Percentiles rank a stretch among this genome's conserved stretches.
Conservation (phyloP, 1,284 basidiomycete species). For the Anthracocystis panici-leucophaei region DNA sequence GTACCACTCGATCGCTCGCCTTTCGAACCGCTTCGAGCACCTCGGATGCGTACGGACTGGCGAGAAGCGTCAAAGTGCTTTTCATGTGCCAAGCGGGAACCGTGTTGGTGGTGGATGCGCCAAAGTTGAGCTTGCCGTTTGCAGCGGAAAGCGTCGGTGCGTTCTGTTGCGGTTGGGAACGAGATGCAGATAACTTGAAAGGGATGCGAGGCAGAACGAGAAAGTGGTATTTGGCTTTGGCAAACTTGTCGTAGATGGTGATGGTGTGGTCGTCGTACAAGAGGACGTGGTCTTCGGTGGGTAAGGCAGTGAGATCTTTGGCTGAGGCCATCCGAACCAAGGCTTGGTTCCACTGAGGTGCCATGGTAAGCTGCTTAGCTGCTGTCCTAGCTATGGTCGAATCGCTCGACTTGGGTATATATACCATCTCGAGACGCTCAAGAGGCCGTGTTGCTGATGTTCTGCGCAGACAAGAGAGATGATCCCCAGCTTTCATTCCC, state of each 20-base stretch:
- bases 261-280: conserved; percentile 76
- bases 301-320: conserved; percentile 20
- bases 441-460: not conserved
- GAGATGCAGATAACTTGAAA: conserved; percentile 14
- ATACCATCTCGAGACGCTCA: conserved; percentile 5
- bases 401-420: not conserved
- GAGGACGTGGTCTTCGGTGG: conserved; percentile 74
- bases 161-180: not conserved
- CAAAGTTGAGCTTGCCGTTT: conserved; percentile 52
- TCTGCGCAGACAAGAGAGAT: no score
- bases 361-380: conserved; percentile 10
- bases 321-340: conserved; percentile 41
- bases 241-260: conserved; percentile 85
- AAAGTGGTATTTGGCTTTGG: conserved; percentile 74
- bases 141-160: conserved; percentile 23
- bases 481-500: no score
- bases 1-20: conserved; percentile 42
- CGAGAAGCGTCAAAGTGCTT: conserved; percentile 47
- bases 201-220: conserved; percentile 54
- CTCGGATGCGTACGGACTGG: conserved; percentile 49
- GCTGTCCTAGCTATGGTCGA: no score
- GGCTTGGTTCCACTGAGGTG: conserved; percentile 30
- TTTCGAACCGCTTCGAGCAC: conserved; percentile 46
- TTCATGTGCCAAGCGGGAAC: conserved; percentile 54
- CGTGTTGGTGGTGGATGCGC: conserved; percentile 23